phyloP scores from a whole-genome alignment of 2,329 filamentous ascomycete species.

The Dactylonectria macrodidyma region DNA sequence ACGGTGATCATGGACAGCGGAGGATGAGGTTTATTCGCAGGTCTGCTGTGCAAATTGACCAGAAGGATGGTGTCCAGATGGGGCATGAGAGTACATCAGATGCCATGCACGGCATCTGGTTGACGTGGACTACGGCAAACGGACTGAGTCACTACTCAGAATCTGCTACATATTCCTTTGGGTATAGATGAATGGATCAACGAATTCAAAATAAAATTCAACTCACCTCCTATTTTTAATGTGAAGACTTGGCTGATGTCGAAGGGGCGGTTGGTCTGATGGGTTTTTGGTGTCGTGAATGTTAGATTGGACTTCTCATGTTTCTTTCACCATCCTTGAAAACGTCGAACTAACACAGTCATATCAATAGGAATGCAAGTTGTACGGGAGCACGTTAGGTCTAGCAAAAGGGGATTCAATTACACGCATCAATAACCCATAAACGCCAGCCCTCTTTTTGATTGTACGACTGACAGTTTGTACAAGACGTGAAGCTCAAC shows the following conservation, averaged over 20 bases:
- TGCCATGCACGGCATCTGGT: constrained; percentile 4
- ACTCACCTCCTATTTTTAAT: neutral
- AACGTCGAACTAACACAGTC: neutral
- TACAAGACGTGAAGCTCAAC: constrained; percentile 25
- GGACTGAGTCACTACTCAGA: constrained; percentile 45
- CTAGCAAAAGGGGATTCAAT: constrained; percentile 30
- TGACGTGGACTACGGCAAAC: constrained; percentile 30
- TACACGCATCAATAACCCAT: constrained; percentile 44
- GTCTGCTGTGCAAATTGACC: constrained; percentile 43
- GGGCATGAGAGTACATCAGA: constrained; percentile 6
- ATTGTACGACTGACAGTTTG: constrained; percentile 25
- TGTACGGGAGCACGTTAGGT: constrained; percentile 2
- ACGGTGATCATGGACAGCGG: constrained; percentile 41
- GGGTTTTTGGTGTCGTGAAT: neutral
- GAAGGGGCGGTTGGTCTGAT: neutral
- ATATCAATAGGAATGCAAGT: neutral
- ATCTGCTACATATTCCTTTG: constrained; percentile 54
- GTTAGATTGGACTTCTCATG: neutral
- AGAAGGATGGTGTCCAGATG: constrained; percentile 28
- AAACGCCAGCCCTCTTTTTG: constrained; percentile 36
- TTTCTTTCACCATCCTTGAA: neutral
- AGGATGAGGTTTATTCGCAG: constrained; percentile 36
- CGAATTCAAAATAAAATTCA: constrained; percentile 40
- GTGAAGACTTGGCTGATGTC: too few relatives aligned
- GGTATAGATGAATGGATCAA: constrained; percentile 55